These are phyloP conservation scores for Penicillium odoratum DNA, from an alignment of 495 filamentous ascomycete species.

Conservation along the genomic window DNA sequence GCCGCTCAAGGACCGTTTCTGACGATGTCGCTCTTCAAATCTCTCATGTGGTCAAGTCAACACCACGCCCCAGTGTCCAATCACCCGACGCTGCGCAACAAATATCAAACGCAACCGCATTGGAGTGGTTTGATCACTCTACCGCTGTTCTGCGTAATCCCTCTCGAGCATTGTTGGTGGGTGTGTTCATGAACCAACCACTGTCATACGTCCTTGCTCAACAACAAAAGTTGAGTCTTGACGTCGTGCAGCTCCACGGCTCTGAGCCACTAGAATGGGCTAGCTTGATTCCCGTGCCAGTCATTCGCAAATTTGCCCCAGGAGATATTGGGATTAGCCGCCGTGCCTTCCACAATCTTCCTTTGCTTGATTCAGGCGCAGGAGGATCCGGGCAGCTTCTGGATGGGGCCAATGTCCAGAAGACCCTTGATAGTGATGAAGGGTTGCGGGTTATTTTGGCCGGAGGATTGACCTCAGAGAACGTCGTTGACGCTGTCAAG, in stretches of 20 bases:
- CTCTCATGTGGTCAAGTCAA: slow-evolving; percentile 71
- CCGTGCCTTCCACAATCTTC: slow-evolving; percentile 78
- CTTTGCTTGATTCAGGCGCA: slow-evolving; percentile 80
- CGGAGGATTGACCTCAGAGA: slow-evolving; percentile 75
- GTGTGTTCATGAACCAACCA: slow-evolving; percentile 91
- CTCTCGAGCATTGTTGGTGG: slow-evolving; percentile 76
- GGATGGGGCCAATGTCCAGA: slow-evolving; percentile 63
- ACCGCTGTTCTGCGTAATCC: slow-evolving; percentile 50
- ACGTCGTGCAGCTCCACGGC: slow-evolving; percentile 91
- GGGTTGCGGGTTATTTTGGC: slow-evolving; percentile 73
- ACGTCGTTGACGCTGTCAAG: slow-evolving; percentile 64
- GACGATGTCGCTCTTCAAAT: slow-evolving; percentile 77
- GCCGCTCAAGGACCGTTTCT: slow-evolving; percentile 73
- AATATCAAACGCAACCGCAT: slow-evolving; percentile 36
- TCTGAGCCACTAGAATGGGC: slow-evolving; percentile 92
- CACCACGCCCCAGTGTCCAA: slow-evolving; percentile 47
- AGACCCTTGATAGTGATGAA: slow-evolving; percentile 59
- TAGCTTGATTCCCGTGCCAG: slow-evolving; percentile 79
- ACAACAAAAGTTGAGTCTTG: slow-evolving; percentile 74
- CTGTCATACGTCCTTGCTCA: slow-evolving; percentile 75
- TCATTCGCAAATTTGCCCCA: slow-evolving; percentile 79
- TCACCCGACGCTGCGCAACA: slow-evolving; percentile 23
- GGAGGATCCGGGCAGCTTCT: slow-evolving; percentile 80
- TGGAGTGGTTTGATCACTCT: slow-evolving; percentile 66
- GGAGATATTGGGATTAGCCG: slow-evolving; percentile 66